Base-by-base conservation (phyloP, 257 asterid genomes). In the Prunella vulgaris region DNA sequence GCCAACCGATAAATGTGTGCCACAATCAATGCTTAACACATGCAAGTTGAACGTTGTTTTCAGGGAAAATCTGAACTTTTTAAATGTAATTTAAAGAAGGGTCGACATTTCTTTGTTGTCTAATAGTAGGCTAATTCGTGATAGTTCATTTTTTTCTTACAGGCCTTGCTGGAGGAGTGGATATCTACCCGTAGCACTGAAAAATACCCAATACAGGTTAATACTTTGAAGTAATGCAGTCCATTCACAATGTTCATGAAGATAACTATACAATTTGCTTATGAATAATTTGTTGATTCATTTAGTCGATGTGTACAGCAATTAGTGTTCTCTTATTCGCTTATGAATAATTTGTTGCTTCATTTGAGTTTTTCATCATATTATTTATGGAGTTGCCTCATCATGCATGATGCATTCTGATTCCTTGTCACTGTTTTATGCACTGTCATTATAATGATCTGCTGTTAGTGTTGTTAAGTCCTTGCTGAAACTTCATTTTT, bases 161-260 rank as follows among this genome's bases (percentile, higher is more conserved):
- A 89, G 96, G 98, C 99, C 60, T 78, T 94, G 86, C 89, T 94
- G 44, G 99, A 94, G 86, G 99, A 94, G 85, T 91, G 97, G 97
- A 75, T 92, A 75, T 81, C 89, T 42, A 86, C 88, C 76, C 94
- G 88, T 53, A 77, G 80, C 80, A 84, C 79, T 56, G 95, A 86
- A 60, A 89, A 92, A 70, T 88, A 80, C 75, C 92, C 85, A 51
- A 73, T 88, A 75, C 89, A 91, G 99, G 98, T 94, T 68, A 65
- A n/a, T 72, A 35, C 71, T 63, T 14, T 14, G 64, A 69, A 73
- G 70, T 66, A 57, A 5, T 37, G 24, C 65, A 64, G 33, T 30
- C 54, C 32, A 46, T 54, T 52, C 28, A 40, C 60, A 33, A 38
- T 73, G 69, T 72, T 70, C 70, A 64, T 15, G 42, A 56, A 22